Base-by-base conservation (phyloP, 306 rosid species). In the Alnus rubra region DNA sequence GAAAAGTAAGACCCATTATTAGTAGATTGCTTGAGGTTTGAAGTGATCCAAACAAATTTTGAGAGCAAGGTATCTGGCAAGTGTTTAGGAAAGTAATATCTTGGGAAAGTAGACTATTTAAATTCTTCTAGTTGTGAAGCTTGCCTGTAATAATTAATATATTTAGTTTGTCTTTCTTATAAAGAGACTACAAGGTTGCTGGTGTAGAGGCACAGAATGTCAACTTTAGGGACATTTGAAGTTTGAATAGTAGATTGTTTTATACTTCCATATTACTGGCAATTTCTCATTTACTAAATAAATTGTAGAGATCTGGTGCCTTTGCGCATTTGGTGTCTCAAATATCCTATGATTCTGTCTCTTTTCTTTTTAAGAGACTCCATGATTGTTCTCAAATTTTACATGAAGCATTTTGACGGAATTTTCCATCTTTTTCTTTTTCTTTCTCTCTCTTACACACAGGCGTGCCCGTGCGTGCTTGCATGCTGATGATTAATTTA, bases 401-500 rank as follows among this genome's bases (percentile, higher is more conserved):
- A 55, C 62, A n/a, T 55, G 30, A 55, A 55, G 62, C 19, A 8
- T 55, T 55, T 55, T 55, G 3, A 55, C 62, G 4, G 19, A 55
- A n/a, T 19, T n/a, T 55, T 55, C 3, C 23, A n/a, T 55, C 2
- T 4, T n/a, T 3, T 2, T 13, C 2, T 6, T 18, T 53, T 23
- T 37, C 19, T 2, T 51, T 47, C 49, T 48, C 33, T 51, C 39
- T 47, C 44, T 63, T 3, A 5, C 62, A 55, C 63, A 47, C 48
- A 2, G 31, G 35, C 0, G 28, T 23, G 28, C 28, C 28, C 28
- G 28, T 15, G 11, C 74, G 12, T 65, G 11, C 47, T 1, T 52
- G 33, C 9, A 51, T 44, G 28, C 72, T 68, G 15, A 68, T 10
- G 13, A 5, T 42, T 9, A 42, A 39, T 77, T 89, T 78, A 77